A percentile compares a stretch with the other conserved stretches of the same genome.
phyloP scores from a whole-genome alignment of 768 basidiomycete genomes.

The Tulasnella sp. region DNA sequence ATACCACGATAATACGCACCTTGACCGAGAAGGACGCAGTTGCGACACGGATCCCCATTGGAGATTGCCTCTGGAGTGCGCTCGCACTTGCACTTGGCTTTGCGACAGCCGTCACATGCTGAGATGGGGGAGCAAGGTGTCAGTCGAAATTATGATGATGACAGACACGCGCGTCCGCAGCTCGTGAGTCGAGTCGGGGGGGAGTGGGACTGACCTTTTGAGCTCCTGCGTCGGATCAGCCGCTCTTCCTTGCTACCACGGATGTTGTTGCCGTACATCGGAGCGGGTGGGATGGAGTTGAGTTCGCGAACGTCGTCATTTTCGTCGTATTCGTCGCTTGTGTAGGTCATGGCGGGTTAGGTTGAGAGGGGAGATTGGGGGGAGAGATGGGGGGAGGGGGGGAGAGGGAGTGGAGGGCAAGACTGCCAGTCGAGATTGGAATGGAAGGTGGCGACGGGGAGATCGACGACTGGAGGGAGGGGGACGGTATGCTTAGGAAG shows the following conservation, averaged over 20 bases:
- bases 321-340: slow-evolving; percentile 19
- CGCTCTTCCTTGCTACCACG: neutral
- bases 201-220: slow-evolving; percentile 18
- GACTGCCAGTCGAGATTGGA: neutral
- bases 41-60: slow-evolving; percentile 65
- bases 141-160: neutral
- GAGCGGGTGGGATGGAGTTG: neutral
- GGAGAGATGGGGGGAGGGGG: neutral
- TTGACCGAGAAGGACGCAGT: slow-evolving; percentile 54
- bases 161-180: neutral
- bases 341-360: slow-evolving; percentile 11
- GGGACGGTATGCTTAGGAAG: neutral
- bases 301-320: slow-evolving; percentile 8
- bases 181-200: too few relatives aligned
- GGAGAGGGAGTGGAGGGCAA: neutral
- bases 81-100: slow-evolving; percentile 85
- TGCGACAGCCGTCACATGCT: slow-evolving; percentile 85
- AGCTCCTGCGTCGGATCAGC: slow-evolving; percentile 20
- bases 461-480: neutral
- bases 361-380: neutral
- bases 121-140: neutral
- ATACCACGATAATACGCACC: slow-evolving; percentile 42
- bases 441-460: neutral
- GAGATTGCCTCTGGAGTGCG: slow-evolving; percentile 39
- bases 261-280: neutral